Conservation (phyloP, 2,329 filamentous ascomycete species). For the Fusarium lateritium region DNA sequence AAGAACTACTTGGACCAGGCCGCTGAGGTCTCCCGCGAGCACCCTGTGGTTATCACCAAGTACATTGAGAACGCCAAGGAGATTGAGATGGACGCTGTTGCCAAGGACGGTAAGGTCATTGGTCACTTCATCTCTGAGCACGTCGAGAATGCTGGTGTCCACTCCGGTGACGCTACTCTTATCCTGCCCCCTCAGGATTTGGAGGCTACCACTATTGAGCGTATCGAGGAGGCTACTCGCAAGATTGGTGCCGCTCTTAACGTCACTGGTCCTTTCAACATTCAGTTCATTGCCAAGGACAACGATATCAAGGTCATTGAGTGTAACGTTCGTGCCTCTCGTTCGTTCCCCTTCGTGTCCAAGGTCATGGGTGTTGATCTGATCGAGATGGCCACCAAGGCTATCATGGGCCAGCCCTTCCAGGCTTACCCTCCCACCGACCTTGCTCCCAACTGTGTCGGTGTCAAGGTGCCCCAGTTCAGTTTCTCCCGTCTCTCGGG, state of each 20-base stretch:
- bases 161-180: conserved; percentile 96
- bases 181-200: conserved; percentile 96
- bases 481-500: conserved; percentile 97
- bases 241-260: conserved; percentile 97
- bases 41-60: conserved; percentile 98
- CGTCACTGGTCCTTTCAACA: conserved; percentile 97
- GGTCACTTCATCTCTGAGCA: conserved; percentile 99
- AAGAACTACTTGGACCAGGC: conserved; percentile 91
- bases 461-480: conserved; percentile 98
- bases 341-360: conserved; percentile 97
- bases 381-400: conserved; percentile 98
- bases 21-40: conserved; percentile 91
- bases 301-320: conserved; percentile 99
- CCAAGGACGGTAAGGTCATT: conserved; percentile 88
- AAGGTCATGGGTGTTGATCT: conserved; percentile 99
- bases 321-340: conserved; percentile 96
- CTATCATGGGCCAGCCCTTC: conserved; percentile 89
- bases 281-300: conserved; percentile 99
- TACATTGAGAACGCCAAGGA: conserved; percentile 99
- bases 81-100: conserved; percentile 99
- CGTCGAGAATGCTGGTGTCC: conserved; percentile 98
- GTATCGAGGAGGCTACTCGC: conserved; percentile 93
- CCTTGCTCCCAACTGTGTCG: conserved; percentile 86
- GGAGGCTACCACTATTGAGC: conserved; percentile 86
- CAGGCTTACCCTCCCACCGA: conserved; percentile 84